These are phyloP conservation scores for Alternaria brassicicola DNA, from an alignment of 2,329 filamentous ascomycete species.

Conservation along the genomic window DNA sequence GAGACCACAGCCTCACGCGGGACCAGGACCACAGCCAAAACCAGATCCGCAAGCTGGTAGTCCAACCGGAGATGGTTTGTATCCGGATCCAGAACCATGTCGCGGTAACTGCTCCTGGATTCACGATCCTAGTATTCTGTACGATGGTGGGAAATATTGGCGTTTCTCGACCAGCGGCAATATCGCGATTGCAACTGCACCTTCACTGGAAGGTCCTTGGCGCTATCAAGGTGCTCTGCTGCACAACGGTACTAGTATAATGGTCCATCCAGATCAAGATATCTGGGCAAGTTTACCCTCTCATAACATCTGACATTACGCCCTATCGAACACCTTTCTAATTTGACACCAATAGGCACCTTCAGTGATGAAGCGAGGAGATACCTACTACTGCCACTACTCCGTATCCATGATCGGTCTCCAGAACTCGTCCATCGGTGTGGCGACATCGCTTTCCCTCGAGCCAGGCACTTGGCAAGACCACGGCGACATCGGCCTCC, in stretches of 20 bases:
- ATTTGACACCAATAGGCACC: conserved; percentile 58
- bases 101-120: conserved; percentile 48
- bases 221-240: conserved; percentile 53
- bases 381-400: conserved; percentile 67
- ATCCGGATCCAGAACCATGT: conserved; percentile 47
- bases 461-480: conserved; percentile 65
- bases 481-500: conserved; percentile 56
- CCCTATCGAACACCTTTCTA: neutral
- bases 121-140: conserved; percentile 56
- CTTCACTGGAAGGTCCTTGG: conserved; percentile 56
- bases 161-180: conserved; percentile 58
- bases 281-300: conserved; percentile 51
- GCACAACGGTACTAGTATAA: conserved; percentile 50
- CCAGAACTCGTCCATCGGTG: conserved; percentile 65
- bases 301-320: neutral
- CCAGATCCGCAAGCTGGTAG: conserved; percentile 2
- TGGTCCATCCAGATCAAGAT: conserved; percentile 51
- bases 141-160: conserved; percentile 55
- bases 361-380: conserved; percentile 62
- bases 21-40: neutral
- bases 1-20: neutral
- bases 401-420: conserved; percentile 64
- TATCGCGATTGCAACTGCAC: conserved; percentile 55
- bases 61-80: conserved; percentile 6
- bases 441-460: conserved; percentile 56